Base-by-base conservation (phyloP, 148 eudicot species). In the Cornus florida region DNA sequence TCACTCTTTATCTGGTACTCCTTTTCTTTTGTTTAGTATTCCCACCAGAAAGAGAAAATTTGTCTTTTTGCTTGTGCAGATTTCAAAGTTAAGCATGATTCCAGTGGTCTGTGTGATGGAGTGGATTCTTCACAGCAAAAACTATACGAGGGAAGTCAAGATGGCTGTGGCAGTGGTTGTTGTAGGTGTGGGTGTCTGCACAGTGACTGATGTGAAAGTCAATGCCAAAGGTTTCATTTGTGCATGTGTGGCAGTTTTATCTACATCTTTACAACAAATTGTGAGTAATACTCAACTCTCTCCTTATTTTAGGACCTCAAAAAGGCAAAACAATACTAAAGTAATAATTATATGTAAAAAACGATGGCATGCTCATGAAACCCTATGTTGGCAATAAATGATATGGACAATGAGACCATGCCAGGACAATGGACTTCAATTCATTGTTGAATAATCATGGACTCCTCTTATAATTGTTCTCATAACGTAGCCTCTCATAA, bases 51-150 rank as follows among this genome's bases (percentile, higher is more conserved):
- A 62, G 66, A 60, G 23, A n/a, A 41, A 50, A 53, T 35, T 78
- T 10, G n/a, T 68, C 32, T 56, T 17, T 56, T 24, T 62, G 59
- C 33, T 78, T 70, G 39, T 78, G 70, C 57, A 78, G 81, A 78
- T 78, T 64, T 78, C 81, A 11, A 78, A 80, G 69, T 64, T 80
- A 72, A 75, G 78, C 82, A 80, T 80, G 78, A 80, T 80, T 68
- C 82, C 82, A 53, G 82, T 80, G 73, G 78, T 74, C n/a, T 80
- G 82, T 32, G 48, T 80, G n/a, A 74, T 80, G 82, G 82, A 80
- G 46, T 74, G 78, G 78, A 80, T 80, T 41, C 59, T 80, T 80
- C 78, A 80, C 31, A 80, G 46, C n/a, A 80, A 74, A 35, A 68
- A 64, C 57, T 80, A 80, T 65, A 31, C 82, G 17, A 74, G 67